A percentile compares a stretch with the other conserved stretches of the same genome.
phyloP scores from a whole-genome alignment of 169 alveolate genomes.

The Eimeria falciformis region DNA sequence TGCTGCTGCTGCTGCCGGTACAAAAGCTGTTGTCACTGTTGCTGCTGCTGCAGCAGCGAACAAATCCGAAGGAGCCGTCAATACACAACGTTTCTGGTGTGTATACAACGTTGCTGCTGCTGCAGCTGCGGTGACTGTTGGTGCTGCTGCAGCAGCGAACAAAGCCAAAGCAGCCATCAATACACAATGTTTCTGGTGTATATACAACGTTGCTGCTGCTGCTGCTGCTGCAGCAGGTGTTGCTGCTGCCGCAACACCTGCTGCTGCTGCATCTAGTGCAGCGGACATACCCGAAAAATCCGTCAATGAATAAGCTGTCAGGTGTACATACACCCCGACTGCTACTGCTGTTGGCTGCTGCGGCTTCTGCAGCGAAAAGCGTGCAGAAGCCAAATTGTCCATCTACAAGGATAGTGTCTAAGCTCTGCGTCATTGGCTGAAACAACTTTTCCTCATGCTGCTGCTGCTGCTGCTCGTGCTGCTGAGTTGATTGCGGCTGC shows the following conservation, averaged over 20 bases:
- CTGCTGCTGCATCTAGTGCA: neutral
- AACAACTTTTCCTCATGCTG: neutral
- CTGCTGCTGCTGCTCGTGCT: slow-evolving; percentile 10
- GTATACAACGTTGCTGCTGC: neutral
- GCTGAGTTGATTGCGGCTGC: slow-evolving; percentile 2
- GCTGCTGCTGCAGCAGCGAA: slow-evolving; percentile 14
- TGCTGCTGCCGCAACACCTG: neutral
- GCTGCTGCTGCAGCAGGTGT: neutral
- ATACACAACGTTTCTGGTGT: neutral
- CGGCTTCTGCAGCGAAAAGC: neutral
- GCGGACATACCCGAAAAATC: neutral
- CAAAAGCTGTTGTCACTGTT: neutral
- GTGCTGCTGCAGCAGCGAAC: neutral
- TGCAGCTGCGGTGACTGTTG: neutral
- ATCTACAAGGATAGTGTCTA: slow-evolving; percentile 2
- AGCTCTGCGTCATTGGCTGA: slow-evolving; percentile 15
- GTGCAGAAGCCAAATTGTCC: slow-evolving; percentile 41
- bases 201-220: neutral
- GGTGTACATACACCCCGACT: neutral
- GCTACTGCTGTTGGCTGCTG: neutral
- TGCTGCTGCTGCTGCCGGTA: neutral
- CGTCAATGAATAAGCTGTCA: neutral
- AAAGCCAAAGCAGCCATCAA: too few relatives aligned
- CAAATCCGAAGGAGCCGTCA: neutral
- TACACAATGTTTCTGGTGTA: too few relatives aligned